Evolutionary conservation across 768 basidiomycete genomes (phyloP).

Genomic region (Mycena venus): DNA sequence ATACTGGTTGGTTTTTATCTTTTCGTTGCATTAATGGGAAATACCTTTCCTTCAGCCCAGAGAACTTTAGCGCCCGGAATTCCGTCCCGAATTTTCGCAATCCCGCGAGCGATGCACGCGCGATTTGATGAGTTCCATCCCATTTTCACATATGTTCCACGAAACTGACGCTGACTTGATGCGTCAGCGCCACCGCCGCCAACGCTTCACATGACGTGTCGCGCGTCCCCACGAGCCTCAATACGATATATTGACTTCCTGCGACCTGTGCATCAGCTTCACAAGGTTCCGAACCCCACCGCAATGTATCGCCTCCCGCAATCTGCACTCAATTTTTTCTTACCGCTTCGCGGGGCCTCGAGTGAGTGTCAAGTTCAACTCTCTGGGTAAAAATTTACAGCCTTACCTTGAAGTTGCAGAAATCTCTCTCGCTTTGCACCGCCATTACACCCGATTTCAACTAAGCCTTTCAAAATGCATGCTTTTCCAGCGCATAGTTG

Average conservation of each 20-base stretch:
- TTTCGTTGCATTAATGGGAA: background rate
- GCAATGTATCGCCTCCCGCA: too few relatives aligned
- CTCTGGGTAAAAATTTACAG: background rate
- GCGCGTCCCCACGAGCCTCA: background rate
- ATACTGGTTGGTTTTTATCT: background rate
- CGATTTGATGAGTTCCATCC: background rate
- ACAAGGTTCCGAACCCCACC: too few relatives aligned
- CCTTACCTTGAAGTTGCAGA: background rate
- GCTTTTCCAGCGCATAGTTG: background rate
- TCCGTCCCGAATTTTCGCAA: background rate
- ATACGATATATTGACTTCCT: too few relatives aligned
- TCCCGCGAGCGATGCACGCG: background rate
- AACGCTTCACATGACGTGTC: background rate
- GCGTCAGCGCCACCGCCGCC: background rate
- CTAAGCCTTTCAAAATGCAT: background rate
- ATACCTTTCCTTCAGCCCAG: background rate
- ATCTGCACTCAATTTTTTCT: too few relatives aligned
- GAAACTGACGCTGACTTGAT: background rate
- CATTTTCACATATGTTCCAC: background rate
- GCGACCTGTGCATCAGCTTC: too few relatives aligned
- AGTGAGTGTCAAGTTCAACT: background rate
- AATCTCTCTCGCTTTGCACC: too few relatives aligned
- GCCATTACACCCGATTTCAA: too few relatives aligned
- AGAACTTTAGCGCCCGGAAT: background rate
- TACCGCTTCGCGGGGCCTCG: too few relatives aligned